Base-by-base conservation (phyloP, 148 eudicot species). In the Chenopodium formosanum region DNA sequence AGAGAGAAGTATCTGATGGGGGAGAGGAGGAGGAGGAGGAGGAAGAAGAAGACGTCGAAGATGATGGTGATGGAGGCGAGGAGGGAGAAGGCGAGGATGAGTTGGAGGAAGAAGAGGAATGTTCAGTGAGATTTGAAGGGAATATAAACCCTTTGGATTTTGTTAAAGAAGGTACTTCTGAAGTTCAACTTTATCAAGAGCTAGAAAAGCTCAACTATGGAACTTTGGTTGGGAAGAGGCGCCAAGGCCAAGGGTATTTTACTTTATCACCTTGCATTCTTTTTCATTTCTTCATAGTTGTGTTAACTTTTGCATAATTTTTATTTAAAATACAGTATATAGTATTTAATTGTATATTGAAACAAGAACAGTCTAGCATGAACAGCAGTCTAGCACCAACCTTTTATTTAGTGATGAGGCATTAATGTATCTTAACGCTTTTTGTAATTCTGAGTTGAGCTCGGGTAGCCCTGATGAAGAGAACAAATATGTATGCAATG, bases 151-250 rank as follows among this genome's bases (percentile, higher is more conserved):
- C 94, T 56, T 73, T 92, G 84, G 89, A 90, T 80, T 85, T 89
- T 40, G 82, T 88, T 0, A 89, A 88, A 56, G 89, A 85, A 48
- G 87, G 86, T 75, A 84, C 86, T 80, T 74, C 75, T 16, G 86
- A 88, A 1, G 64, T 81, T 46, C 92, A 91, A 75, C 89, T 90
- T 17, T 93, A 90, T 78, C 85, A 91, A 80, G 88, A 90, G 46
- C 89, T 95, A 50, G 89, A 95, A 88, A 86, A 82, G 12, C 81
- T 91, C 16, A 91, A 90, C 79, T 85, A 88, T 70, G 91, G 89
- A 87, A 91, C 91, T 46, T 81, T 92, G 85, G 98, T 91, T 46
- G 88, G 82, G 34, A 89, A 82, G 79, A 95, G 92, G 81, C 90
- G 93, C 40, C 87, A 88, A 75, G 78, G 84, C 27, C 84, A 84